Percentiles rank a stretch among this genome's conserved stretches.
These are phyloP conservation scores for Cyphellophora europaea DNA, from an alignment of 2,329 filamentous ascomycete genomes.

Conservation along the genomic window DNA sequence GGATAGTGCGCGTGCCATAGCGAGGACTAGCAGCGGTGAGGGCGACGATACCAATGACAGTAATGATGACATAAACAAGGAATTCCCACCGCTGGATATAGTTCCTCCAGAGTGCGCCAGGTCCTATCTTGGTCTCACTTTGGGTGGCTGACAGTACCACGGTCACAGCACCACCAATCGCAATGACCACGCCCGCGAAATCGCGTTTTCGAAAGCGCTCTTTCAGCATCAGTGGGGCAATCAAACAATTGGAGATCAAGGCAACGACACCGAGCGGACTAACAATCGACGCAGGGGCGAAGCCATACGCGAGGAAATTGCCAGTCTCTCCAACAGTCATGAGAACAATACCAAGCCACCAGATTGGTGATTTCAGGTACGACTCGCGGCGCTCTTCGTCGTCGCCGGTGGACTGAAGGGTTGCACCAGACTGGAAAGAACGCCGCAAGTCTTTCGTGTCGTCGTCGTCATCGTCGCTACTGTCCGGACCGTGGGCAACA, in stretches of 20 bases:
- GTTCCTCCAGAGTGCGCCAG: slow-evolving; percentile 78
- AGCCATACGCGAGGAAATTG: slow-evolving; percentile 95
- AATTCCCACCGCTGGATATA: slow-evolving; percentile 76
- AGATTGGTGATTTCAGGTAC: slow-evolving; percentile 86
- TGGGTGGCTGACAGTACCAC: slow-evolving; percentile 87
- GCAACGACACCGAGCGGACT: slow-evolving; percentile 96
- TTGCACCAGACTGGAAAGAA: slow-evolving; percentile 30
- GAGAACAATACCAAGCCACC: slow-evolving; percentile 89
- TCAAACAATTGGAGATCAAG: slow-evolving; percentile 90
- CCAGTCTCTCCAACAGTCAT: slow-evolving; percentile 91
- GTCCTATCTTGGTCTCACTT: slow-evolving; percentile 82
- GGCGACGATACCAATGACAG: slow-evolving; percentile 59
- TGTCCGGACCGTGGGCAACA: too few species aligned
- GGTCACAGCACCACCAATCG: slow-evolving; percentile 78
- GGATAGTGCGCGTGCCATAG: slow-evolving; percentile 76
- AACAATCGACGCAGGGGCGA: slow-evolving; percentile 94
- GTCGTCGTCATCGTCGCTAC: slow-evolving; percentile 33
- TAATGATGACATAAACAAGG: slow-evolving; percentile 78
- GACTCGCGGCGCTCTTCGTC: slow-evolving; percentile 47
- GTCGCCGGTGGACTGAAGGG: slow-evolving; percentile 26
- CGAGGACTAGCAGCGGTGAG: slow-evolving; percentile 75
- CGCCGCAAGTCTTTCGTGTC: slow-evolving; percentile 27
- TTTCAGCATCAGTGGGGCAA: slow-evolving; percentile 88
- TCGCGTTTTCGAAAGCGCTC: slow-evolving; percentile 80
- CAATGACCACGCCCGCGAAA: slow-evolving; percentile 77